Evolutionary conservation across 2,329 filamentous ascomycete genomes (phyloP), one percentile per base, ranked within the genome.

Genomic region (Pestalotiopsis sp.): DNA sequence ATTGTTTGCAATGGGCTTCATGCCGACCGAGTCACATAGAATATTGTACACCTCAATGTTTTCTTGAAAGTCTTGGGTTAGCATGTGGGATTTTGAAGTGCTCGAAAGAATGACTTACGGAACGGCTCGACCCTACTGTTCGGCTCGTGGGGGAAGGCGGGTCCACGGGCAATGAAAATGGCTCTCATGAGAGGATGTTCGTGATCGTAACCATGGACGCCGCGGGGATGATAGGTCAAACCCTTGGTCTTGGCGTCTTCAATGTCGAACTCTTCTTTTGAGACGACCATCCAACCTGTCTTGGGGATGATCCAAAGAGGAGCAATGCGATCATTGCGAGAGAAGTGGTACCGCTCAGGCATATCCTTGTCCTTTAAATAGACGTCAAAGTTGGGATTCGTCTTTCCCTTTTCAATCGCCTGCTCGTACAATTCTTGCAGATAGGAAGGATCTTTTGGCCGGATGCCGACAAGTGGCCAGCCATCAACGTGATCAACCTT

Each of bases 1-100:
- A 76, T 98, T 98, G 78, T 97, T 98, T 1, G 93, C 88, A 66
- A 86, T 86, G 0, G 94, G 93, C 3, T 77, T 79, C 68, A 98
- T 83, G 13, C 91, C 91, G 31, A 98, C 81, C 0, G 93, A 95
- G 80, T 98, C 95, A 78, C 95, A 98, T 59, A 98, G 81, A 71
- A 98, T 93, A 76, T 97, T 97, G 82, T 98, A 98, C 9, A 98
- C 92, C 75, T 98, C 93, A 69, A 90, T 95, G 72, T 98, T 98
- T 88, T 98, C 93, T 95, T 74, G 2, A 27, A 4, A 38, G 71
- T 60, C 25, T 41, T 20, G 69, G 41, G 41, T 61, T 36, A 41
- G 20, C 62, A 14, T 14, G 39, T 31, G 31, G 13, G 9, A 64
- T 2, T 39, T 17, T 5, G n/a, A 31, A 17, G 11, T 14, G 20